Conservation (phyloP, 352 stramenopile species). For the Globisporangium orthogonon region DNA sequence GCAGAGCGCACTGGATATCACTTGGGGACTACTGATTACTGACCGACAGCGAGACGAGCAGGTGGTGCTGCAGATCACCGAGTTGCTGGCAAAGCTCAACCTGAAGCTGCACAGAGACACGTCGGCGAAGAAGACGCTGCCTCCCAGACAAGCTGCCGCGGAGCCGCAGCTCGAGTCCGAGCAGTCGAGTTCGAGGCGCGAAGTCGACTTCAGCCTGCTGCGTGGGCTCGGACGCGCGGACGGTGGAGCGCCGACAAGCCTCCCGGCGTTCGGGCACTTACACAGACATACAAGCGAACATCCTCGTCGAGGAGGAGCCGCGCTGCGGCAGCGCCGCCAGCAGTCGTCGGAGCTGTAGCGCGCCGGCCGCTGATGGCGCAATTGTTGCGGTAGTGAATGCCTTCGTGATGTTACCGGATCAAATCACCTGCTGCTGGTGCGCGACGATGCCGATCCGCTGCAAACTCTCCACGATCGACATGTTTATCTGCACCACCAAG, state of each 20-base stretch:
- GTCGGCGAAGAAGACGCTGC: background rate
- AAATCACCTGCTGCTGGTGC: slow-evolving; percentile 14
- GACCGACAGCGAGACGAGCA: slow-evolving; percentile 8
- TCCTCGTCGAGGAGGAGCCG: background rate
- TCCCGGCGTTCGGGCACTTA: slow-evolving; percentile 10
- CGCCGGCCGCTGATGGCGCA: too few species aligned
- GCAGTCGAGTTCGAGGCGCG: background rate
- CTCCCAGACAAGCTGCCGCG: background rate
- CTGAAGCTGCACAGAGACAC: slow-evolving; percentile 26
- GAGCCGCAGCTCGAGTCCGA: background rate
- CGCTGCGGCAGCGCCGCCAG: slow-evolving; percentile 15
- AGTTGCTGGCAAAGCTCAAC: slow-evolving; percentile 33
- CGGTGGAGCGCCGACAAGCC: slow-evolving; percentile 1
- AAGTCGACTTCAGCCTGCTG: slow-evolving; percentile 3
- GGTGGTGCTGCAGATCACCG: slow-evolving; percentile 56
- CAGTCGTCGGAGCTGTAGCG: slow-evolving; percentile 8
- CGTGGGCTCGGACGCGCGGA: background rate
- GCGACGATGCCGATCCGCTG: slow-evolving; percentile 33
- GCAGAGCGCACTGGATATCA: background rate
- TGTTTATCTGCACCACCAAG: slow-evolving; percentile 36
- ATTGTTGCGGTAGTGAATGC: background rate
- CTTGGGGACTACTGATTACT: background rate
- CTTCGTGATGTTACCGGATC: slow-evolving; percentile 7
- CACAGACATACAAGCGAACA: slow-evolving; percentile 5
- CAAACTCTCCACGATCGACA: slow-evolving; percentile 51